phyloP scores from a whole-genome alignment of 2,329 filamentous ascomycete species.

The Arthrobotrys sphaeroides region DNA sequence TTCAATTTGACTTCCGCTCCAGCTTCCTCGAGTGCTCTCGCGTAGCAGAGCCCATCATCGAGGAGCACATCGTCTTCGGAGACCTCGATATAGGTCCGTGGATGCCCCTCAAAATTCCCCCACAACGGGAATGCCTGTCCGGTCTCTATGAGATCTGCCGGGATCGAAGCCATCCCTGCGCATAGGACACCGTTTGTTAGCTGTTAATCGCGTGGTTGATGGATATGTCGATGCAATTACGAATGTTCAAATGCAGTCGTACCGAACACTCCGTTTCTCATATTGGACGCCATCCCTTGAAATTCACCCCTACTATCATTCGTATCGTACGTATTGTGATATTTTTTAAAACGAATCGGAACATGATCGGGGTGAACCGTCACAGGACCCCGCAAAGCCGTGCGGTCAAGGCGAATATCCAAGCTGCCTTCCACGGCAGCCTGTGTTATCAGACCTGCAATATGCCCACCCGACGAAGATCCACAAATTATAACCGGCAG shows the following conservation, averaged over 20 bases:
- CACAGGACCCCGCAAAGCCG: slow-evolving; percentile 39
- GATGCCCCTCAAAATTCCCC: slow-evolving; percentile 54
- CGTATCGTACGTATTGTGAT: slow-evolving; percentile 31
- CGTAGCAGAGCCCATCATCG: slow-evolving; percentile 67
- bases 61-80: slow-evolving; percentile 67
- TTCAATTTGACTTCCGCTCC: slow-evolving; percentile 63
- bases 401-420: slow-evolving; percentile 33
- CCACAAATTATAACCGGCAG: slow-evolving; percentile 45
- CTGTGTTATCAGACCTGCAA: slow-evolving; percentile 37
- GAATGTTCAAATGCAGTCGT: slow-evolving; percentile 14
- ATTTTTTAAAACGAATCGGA: slow-evolving; percentile 32
- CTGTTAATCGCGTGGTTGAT: slow-evolving; percentile 44
- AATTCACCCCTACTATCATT: slow-evolving; percentile 45
- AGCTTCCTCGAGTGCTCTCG: slow-evolving; percentile 61
- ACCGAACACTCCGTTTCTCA: slow-evolving; percentile 52
- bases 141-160: slow-evolving; percentile 26
- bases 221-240: slow-evolving; percentile 1
- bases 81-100: slow-evolving; percentile 65
- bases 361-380: slow-evolving; percentile 53
- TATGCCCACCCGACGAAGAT: slow-evolving; percentile 51
- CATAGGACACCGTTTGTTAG: slow-evolving; percentile 20
- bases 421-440: slow-evolving; percentile 33
- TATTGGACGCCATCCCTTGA: slow-evolving; percentile 43
- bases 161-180: slow-evolving; percentile 44
- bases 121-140: slow-evolving; percentile 48